Base-by-base conservation (phyloP, 768 basidiomycete genomes). In the Cantharellus cinnabarinus region DNA sequence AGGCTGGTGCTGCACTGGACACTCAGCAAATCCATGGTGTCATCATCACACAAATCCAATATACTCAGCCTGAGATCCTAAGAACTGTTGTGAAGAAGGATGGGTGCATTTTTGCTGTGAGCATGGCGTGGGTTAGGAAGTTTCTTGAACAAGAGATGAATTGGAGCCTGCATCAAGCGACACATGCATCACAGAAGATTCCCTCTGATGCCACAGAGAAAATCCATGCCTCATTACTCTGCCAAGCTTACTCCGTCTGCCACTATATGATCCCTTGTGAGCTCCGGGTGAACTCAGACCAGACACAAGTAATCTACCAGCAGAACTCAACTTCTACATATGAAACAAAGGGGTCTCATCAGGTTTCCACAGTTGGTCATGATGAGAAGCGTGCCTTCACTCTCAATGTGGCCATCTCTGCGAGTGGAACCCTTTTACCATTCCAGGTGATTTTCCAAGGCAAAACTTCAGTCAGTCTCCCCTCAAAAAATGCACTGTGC, bases 311-410 rank as follows among this genome's bases (percentile, higher is more conserved):
- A 3, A 39, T 67, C 0, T 68, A 66, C 48, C 60, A 63, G 2
- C 68, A 63, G 29, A 68, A 65, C 4, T 56, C 63, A 3, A 61
- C 63, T 3, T 56, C 65, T 42, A 73, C 73, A 3, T 75, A 66
- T 58, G 65, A 61, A 2, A 41, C 63, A 34, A 62, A 38, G 0
- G 70, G 72, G 0, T 60, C 65, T 0, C 70, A 70, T 58, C 75
- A 76, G 58, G 71, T 75, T 2, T 51, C 64, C 0, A 59, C 66
- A 1, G 51, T 68, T 2, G 73, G 75, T 0, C 39, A 58, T 5
- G 73, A 74, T 1, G 73, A 75, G 59, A 76, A 76, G 62, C 64
- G 69, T 0, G 74, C 75, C 14, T 71, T 74, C 55, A 75, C 73
- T 0, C 38, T 75, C 0, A 48, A 73, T 7, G 67, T 70, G 4